Conservation (phyloP, 495 filamentous ascomycete genomes). For the Aspergillus conjunctus region DNA sequence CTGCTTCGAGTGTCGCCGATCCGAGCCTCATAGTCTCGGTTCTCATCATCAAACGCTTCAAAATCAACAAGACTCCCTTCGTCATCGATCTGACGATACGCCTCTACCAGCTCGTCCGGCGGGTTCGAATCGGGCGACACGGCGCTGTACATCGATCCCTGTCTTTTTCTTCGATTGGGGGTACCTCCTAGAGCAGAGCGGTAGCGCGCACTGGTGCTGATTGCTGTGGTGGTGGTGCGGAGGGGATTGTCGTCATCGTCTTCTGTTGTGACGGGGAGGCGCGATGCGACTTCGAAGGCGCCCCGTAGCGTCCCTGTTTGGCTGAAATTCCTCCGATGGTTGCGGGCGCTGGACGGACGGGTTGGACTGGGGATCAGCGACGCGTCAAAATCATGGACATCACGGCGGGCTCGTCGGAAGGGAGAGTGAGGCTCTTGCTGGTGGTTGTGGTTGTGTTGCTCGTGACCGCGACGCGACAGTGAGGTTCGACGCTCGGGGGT, state of each 20-base stretch:
- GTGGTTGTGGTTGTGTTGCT: slow-evolving; percentile 26
- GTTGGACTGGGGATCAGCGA: slow-evolving; percentile 36
- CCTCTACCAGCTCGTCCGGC: slow-evolving; percentile 45
- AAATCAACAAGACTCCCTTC: slow-evolving; percentile 44
- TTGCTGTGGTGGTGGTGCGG: slow-evolving; percentile 11
- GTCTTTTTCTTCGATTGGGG: slow-evolving; percentile 20
- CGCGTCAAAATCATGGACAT: slow-evolving; percentile 34
- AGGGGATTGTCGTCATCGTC: slow-evolving; percentile 29
- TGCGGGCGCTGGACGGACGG: slow-evolving; percentile 31
- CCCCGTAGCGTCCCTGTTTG: slow-evolving; percentile 42
- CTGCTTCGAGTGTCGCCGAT: slow-evolving; percentile 24
- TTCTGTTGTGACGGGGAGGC: slow-evolving; percentile 27
- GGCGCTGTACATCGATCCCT: slow-evolving; percentile 10
- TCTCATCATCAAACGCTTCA: slow-evolving; percentile 31
- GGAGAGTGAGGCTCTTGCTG: slow-evolving; percentile 32
- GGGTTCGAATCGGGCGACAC: slow-evolving; percentile 42
- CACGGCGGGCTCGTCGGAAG: slow-evolving; percentile 39
- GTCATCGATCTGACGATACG: slow-evolving; percentile 50
- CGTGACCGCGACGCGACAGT: slow-evolving; percentile 35
- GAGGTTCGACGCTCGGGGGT: slow-evolving; percentile 28
- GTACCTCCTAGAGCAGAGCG: slow-evolving; percentile 7
- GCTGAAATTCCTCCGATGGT: slow-evolving; percentile 34
- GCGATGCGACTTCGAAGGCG: slow-evolving; percentile 37
- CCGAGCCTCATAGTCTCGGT: slow-evolving; percentile 20
- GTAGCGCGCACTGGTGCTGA: background rate